Conservation (phyloP, 179 eudicot genomes). For the Silene vulgaris region DNA sequence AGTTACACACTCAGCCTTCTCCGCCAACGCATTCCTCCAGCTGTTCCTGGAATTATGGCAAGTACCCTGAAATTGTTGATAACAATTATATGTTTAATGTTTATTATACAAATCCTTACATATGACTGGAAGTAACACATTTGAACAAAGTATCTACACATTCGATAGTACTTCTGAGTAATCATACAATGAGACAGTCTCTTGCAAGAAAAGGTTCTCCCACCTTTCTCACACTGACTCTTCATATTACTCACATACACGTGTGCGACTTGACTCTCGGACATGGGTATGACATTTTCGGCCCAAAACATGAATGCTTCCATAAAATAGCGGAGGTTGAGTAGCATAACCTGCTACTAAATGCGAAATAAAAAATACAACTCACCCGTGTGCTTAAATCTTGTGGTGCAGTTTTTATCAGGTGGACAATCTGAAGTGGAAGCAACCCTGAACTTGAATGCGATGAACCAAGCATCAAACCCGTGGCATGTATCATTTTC, state of each 20-base stretch:
- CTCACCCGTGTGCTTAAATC: neutral
- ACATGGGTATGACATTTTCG: neutral
- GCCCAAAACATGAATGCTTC: neutral
- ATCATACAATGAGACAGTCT: slow-evolving; percentile 7
- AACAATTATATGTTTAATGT: neutral
- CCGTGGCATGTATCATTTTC: slow-evolving; percentile 69
- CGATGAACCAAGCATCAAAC: slow-evolving; percentile 61
- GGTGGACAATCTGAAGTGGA: slow-evolving; percentile 61
- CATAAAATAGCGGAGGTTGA: neutral
- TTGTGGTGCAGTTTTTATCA: slow-evolving; percentile 46
- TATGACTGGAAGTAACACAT: neutral
- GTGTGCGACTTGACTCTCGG: too few relatives aligned
- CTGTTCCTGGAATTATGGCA: slow-evolving; percentile 66
- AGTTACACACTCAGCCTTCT: slow-evolving; percentile 43
- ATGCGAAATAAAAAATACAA: neutral
- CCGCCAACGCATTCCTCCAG: slow-evolving; percentile 46
- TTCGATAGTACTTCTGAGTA: neutral
- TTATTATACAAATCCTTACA: neutral
- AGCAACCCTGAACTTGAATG: slow-evolving; percentile 56
- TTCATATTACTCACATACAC: neutral
- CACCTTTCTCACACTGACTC: neutral
- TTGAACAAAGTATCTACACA: neutral
- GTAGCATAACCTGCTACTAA: neutral
- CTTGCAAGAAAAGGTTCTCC: neutral
- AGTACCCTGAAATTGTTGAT: slow-evolving; percentile 5